These are phyloP conservation scores for Suillus paluster DNA, from an alignment of 768 basidiomycete species.

Conservation along the genomic window DNA sequence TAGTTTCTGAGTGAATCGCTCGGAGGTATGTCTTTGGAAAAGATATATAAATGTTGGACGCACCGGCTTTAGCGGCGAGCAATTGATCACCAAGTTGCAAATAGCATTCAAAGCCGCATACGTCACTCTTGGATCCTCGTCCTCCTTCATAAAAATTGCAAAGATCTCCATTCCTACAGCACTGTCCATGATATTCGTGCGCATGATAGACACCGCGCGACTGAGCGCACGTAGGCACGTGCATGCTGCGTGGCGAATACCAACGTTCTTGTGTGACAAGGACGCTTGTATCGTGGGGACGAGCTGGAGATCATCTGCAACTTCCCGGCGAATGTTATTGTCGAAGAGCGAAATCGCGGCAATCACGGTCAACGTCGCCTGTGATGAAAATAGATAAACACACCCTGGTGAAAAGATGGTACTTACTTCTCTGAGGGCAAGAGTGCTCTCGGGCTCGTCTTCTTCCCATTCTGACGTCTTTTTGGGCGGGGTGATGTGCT, in stretches of 20 bases:
- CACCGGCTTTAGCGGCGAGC: conserved; percentile 78
- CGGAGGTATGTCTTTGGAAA: background rate
- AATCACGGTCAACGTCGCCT: conserved; percentile 78
- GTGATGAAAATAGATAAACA: conserved; percentile 4
- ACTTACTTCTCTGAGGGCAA: conserved; percentile 65
- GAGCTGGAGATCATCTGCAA: conserved; percentile 64
- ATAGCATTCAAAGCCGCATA: conserved; percentile 74
- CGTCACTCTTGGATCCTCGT: conserved; percentile 73
- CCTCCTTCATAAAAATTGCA: conserved; percentile 54
- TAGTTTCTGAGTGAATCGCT: conserved; percentile 44
- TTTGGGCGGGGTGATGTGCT: conserved; percentile 54
- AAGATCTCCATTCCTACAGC: conserved; percentile 78
- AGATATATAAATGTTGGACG: conserved; percentile 30
- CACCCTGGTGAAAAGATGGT: background rate
- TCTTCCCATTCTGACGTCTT: conserved; percentile 61
- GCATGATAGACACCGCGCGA: conserved; percentile 76
- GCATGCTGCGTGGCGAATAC: conserved; percentile 85
- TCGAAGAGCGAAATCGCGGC: conserved; percentile 75
- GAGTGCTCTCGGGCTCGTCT: conserved; percentile 64
- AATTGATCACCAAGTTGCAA: conserved; percentile 87
- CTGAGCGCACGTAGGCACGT: conserved; percentile 84
- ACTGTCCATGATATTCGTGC: conserved; percentile 85
- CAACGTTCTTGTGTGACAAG: conserved; percentile 65
- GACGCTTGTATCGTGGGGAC: conserved; percentile 57
- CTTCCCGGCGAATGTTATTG: conserved; percentile 69